A percentile compares a stretch with the other conserved stretches of the same genome.
Conservation (phyloP, 2,329 filamentous ascomycete genomes). For the Xylariaceae sp. region DNA sequence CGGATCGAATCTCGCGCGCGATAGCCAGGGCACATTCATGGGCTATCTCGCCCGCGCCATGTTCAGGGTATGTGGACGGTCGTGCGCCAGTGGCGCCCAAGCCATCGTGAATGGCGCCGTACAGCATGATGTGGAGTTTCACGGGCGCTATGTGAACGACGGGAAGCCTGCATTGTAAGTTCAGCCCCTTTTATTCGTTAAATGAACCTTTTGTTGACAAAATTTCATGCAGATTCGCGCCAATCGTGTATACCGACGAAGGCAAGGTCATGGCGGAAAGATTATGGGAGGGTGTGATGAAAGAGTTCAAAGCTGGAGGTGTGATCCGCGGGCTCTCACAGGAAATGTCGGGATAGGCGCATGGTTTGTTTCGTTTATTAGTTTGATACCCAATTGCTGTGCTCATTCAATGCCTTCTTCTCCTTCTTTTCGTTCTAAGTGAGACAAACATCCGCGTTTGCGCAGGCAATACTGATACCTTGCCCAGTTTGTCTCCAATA, state of each 20-base stretch:
- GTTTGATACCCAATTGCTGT: not conserved
- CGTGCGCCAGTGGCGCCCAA: slow-evolving; percentile 8
- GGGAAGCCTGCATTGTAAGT: slow-evolving; percentile 9
- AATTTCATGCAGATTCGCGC: slow-evolving; percentile 4
- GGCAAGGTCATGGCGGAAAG: slow-evolving; percentile 8
- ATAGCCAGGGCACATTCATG: slow-evolving; percentile 9
- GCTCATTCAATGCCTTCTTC: not conserved
- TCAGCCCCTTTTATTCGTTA: not conserved
- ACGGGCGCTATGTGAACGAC: slow-evolving; percentile 14
- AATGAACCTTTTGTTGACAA: not conserved
- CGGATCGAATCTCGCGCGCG: slow-evolving; percentile 10
- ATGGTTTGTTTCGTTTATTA: not conserved
- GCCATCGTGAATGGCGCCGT: slow-evolving; percentile 10
- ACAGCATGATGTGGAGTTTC: slow-evolving; percentile 10
- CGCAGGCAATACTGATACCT: too few relatives aligned
- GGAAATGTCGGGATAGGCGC: too few relatives aligned
- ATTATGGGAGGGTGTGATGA: slow-evolving; percentile 18
- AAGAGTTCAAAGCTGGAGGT: slow-evolving; percentile 9
- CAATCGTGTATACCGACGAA: slow-evolving; percentile 15
- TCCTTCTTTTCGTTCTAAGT: too few relatives aligned
- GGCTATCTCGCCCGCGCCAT: slow-evolving; percentile 8
- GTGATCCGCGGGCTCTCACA: slow-evolving; percentile 3
- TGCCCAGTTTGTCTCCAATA: not conserved
- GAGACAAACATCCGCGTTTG: too few relatives aligned
- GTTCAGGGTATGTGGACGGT: slow-evolving; percentile 12